Conservation (phyloP, 1,284 basidiomycete genomes). For the Ceratobasidium sp. region DNA sequence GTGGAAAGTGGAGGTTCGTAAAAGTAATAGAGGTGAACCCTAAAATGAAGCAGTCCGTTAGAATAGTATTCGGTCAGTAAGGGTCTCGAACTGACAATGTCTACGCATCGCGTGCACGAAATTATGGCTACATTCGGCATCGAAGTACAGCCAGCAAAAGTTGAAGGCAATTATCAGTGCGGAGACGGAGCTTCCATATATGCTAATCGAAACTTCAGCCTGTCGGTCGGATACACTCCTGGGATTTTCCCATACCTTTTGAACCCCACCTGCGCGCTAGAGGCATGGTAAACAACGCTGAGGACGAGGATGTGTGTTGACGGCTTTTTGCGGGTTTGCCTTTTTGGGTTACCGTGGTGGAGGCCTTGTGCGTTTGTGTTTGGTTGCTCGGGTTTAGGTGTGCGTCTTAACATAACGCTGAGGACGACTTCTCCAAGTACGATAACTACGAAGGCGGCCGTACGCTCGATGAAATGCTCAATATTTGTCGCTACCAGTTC, state of each 20-base stretch:
- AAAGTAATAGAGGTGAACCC: conserved; percentile 50
- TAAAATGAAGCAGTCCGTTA: background rate
- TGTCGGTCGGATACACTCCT: background rate
- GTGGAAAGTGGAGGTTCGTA: conserved; percentile 50
- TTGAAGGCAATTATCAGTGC: conserved; percentile 53
- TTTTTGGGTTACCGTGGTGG: too few relatives aligned
- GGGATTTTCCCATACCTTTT: conserved; percentile 40
- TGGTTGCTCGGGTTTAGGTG: too few relatives aligned
- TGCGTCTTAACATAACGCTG: too few relatives aligned
- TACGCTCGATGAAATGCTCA: conserved; percentile 52
- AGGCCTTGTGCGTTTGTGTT: too few relatives aligned
- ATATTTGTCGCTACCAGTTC: conserved; percentile 49
- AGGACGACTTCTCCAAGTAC: conserved; percentile 48
- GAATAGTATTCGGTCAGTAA: too few relatives aligned
- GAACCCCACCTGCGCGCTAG: conserved; percentile 40
- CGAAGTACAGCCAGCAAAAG: conserved; percentile 51
- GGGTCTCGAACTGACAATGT: conserved; percentile 43
- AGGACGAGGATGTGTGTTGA: too few relatives aligned
- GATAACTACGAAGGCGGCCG: conserved; percentile 51
- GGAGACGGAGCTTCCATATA: conserved; percentile 49
- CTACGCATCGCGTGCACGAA: conserved; percentile 52
- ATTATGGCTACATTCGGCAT: conserved; percentile 45
- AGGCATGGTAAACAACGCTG: conserved; percentile 44
- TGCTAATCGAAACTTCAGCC: conserved; percentile 38
- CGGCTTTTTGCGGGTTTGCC: too few relatives aligned